Evolutionary conservation across 1,284 basidiomycete genomes (phyloP), one percentile per base, ranked within the genome.

Genomic region (Lignosus rhinocerotis): DNA sequence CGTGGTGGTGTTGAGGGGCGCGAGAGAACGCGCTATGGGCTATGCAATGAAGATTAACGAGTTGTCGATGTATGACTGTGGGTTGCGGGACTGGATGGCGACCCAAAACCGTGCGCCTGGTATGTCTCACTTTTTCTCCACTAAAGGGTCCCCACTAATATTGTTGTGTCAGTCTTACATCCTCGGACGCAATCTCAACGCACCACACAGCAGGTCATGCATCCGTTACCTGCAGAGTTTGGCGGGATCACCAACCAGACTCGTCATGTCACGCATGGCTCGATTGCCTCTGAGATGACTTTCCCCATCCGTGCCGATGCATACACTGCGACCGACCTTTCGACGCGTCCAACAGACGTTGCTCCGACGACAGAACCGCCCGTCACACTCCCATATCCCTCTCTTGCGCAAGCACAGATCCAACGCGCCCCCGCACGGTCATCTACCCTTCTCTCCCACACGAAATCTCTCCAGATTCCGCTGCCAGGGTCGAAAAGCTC

Each of bases 21-120:
- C 90, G 0, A 70, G 86, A 3, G 94, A 96, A 68, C 80, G 94
- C 41, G 91, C 90, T 49, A 72, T 78, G 32, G 84, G 85, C 46
- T 97, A 96, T 69, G 90, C 91, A 8, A 75, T 78, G 61, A 94
- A 93, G 73, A 91, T 96, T 64, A 93, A 93, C 68, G 92, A 94
- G 67, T 74, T 96, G 19, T 82, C 85, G 48, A 76, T 80, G 59
- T 86, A 86, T 64, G 92, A 95, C 69, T 90, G 88, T 67, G 93
- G 94, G 17, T 72, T 96, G 59, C 76, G 77, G 14, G 87, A 90
- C 25, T 96, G 94, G 94, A 77, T 93, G 46, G 65, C 75, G 36
- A 80, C 81, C 49, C 81, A 80, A 58, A 81, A 75, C 66, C 71
- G 60, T 47, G 53, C 76, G 58, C 79, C 80, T 76, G 80, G 92